Base-by-base conservation (phyloP, 345 rosid genomes). In the Microcos paniculata region DNA sequence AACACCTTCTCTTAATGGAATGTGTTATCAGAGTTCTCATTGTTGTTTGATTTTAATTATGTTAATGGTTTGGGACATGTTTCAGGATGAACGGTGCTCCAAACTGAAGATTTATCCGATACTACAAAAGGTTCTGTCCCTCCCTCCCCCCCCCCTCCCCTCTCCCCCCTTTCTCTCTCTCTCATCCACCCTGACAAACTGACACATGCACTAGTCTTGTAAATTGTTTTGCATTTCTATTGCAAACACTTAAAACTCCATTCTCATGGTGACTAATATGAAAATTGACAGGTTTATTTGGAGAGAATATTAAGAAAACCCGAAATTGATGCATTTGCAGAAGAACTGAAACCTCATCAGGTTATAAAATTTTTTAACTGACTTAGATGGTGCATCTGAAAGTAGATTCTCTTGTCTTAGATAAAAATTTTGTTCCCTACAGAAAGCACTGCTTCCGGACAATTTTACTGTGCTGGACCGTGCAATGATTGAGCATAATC, bases 401-500 rank as follows among this genome's bases (percentile, higher is more conserved):
- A 40, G 43, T 40, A 26, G 38, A 21, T 23, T 57, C 55, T 55
- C 8, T 23, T 26, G 63, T 40, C 66, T 38, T 55, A 40, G 62
- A 43, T 42, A 73, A 11, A 45, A 72, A 66, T 74, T 78, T 83
- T 81, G 62, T 3, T 57, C 74, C 43, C 7, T 77, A 79, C 92
- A 96, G 98, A 92, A 96, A 90, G 98, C 98, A n/a, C 81, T 81
- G 61, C 81, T 96, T 78, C 96, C 99, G 10, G 97, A 96, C 83
- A 96, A 90, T 80, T 93, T 94, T 75, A 96, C 98, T 4, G 98
- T 93, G 72, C 87, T 96, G 78, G 99, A 92, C 75, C 94, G 98
- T 40, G 97, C 99, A 68, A 92, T 93, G 97, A 96, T 96, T 82
- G 98, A 96, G 88, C 99, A 96, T 81, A 93, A 93, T 79, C 96